phyloP scores from a whole-genome alignment of 1,284 basidiomycete species.

The Peniophora sp. region DNA sequence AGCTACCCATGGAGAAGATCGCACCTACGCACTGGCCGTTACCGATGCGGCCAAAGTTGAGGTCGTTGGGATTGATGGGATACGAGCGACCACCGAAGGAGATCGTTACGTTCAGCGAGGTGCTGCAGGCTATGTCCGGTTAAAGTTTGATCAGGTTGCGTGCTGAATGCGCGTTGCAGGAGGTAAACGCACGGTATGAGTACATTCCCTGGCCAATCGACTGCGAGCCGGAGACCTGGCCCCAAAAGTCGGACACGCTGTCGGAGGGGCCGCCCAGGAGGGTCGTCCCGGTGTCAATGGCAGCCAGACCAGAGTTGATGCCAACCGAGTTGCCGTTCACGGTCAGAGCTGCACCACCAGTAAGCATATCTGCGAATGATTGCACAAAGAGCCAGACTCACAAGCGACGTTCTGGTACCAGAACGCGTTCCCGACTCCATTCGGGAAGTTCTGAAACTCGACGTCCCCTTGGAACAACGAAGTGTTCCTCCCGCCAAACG shows the following conservation, averaged over 20 bases:
- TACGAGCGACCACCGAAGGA: slow-evolving; percentile 73
- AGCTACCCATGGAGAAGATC: slow-evolving; percentile 55
- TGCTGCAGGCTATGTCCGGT: slow-evolving; percentile 41
- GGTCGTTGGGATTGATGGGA: slow-evolving; percentile 60
- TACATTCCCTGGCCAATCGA: slow-evolving; percentile 33
- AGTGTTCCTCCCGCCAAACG: slow-evolving; percentile 68
- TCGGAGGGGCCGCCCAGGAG: slow-evolving; percentile 58
- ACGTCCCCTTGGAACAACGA: slow-evolving; percentile 55
- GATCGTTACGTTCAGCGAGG: slow-evolving; percentile 42
- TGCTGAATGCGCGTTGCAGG: neutral
- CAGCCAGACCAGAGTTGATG: slow-evolving; percentile 38
- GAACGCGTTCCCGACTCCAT: slow-evolving; percentile 28
- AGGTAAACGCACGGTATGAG: slow-evolving; percentile 50
- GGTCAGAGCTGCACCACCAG: slow-evolving; percentile 25
- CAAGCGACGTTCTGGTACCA: slow-evolving; percentile 45
- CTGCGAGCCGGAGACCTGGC: slow-evolving; percentile 40
- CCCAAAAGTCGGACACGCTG: slow-evolving; percentile 48
- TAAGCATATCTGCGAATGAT: neutral
- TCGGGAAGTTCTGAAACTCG: slow-evolving; percentile 47
- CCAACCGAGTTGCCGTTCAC: slow-evolving; percentile 44
- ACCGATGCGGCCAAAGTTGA: slow-evolving; percentile 62
- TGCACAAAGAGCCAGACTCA: slow-evolving; percentile 9
- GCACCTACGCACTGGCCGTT: slow-evolving; percentile 59
- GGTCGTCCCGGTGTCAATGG: slow-evolving; percentile 79
- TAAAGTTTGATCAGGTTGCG: neutral